Evolutionary conservation across 2,329 filamentous ascomycete genomes (phyloP), one percentile per base, ranked within the genome.

Genomic region (Penicillium sclerotigenum): DNA sequence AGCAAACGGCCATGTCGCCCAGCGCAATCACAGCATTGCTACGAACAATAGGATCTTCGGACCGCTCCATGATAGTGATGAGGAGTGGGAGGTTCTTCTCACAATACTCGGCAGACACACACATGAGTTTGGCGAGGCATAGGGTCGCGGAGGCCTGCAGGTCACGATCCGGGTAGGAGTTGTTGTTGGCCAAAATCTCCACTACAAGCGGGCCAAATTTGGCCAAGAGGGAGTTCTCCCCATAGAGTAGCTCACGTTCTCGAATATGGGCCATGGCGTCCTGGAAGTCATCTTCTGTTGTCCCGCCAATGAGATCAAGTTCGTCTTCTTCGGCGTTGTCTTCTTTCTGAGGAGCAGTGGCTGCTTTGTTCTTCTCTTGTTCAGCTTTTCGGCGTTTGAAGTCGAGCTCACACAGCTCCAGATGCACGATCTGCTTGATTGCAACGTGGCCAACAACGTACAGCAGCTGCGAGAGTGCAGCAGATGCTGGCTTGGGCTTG

Each of bases 1-100:
- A 99, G 82, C 92, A 97, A 22, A 99, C 94, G 0, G 95, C 95
- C 94, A 99, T 99, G 71, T 99, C 94, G 37, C 94, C 94, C 0
- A 99, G 85, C 0, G 94, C 93, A 65, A 99, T 96, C 18, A 99
- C 95, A 10, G 95, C 90, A 70, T 99, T 99, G 66, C 90, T 96
- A 49, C 94, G 87, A 37, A 96, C 93, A 18, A 92, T 96, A 1
- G 95, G 89, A 67, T 97, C 91, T 31, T 90, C 85, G 2, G 91
- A 97, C 29, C 91, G 87, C 77, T 99, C 94, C 80, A 99, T 92
- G 67, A 99, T 97, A 16, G 93, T 97, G 75, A 99, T 96, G 57
- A 99, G 86, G 3, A 99, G 86, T 6, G 90, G 89, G 13, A 99
- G 82, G 69, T 99, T 95, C 38, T 84, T 83, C 75, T 97, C 94